Conservation (phyloP, 1,139 yeast genomes). For the Candida sanyaensis region DNA sequence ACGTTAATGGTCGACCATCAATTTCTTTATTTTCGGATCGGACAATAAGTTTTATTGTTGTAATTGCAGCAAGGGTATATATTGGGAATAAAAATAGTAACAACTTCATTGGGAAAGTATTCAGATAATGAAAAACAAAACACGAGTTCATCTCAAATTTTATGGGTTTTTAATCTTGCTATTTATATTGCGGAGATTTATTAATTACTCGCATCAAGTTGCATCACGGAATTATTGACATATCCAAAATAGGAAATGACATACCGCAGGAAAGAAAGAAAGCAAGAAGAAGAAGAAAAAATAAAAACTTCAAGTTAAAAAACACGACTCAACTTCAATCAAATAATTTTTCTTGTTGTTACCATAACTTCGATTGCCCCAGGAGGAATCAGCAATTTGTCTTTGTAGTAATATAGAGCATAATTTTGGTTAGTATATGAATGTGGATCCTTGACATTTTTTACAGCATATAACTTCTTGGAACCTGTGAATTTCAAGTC, state of each 20-base stretch:
- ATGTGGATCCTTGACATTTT: slow-evolving; percentile 2
- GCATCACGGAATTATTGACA: too few species aligned
- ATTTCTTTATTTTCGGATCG: neutral
- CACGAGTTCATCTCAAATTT: neutral
- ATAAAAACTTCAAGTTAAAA: too few species aligned
- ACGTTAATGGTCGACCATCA: neutral
- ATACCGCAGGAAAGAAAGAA: neutral
- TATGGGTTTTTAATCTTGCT: neutral
- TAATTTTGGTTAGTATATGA: slow-evolving; percentile 1
- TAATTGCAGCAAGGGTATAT: neutral
- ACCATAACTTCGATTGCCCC: neutral
- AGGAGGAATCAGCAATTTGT: neutral
- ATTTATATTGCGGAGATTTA: neutral
- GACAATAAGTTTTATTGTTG: neutral
- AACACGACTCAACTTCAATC: neutral
- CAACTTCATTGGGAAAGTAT: neutral
- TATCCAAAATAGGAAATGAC: neutral
- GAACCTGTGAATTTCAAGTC: neutral
- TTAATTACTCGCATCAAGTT: neutral
- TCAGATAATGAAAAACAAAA: neutral
- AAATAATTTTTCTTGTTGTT: neutral
- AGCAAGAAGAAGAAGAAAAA: neutral
- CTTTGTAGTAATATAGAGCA: neutral
- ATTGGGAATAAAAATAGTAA: slow-evolving; percentile 4
- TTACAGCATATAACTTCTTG: neutral